Conservation (phyloP, 1,284 basidiomycete species). For the Wallemia hederae region DNA sequence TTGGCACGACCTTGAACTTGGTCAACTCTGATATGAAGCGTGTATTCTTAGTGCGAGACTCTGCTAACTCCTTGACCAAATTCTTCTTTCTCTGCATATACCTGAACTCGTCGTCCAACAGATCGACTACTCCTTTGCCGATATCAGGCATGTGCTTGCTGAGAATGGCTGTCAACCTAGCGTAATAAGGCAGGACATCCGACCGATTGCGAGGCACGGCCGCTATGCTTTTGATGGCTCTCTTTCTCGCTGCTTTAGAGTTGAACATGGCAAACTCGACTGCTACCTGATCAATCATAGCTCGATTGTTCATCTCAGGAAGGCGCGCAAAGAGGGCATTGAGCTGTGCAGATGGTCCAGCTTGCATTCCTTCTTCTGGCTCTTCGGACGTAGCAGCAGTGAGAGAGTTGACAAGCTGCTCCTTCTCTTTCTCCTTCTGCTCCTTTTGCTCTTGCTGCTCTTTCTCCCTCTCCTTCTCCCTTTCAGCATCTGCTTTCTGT, state of each 20-base stretch:
- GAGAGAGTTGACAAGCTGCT: conserved; percentile 19
- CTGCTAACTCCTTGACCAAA: conserved; percentile 57
- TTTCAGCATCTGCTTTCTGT: conserved; percentile 6
- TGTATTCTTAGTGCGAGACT: conserved; percentile 66
- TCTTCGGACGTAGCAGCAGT: conserved; percentile 9
- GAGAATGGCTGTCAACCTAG: conserved; percentile 60
- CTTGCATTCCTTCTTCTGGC: conserved; percentile 19
- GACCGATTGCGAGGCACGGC: conserved; percentile 63
- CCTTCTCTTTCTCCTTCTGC: conserved; percentile 18
- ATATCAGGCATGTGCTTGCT: conserved; percentile 83
- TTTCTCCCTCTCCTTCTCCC: conserved; percentile 9
- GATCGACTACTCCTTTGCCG: conserved; percentile 44
- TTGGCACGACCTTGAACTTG: conserved; percentile 78
- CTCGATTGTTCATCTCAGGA: conserved; percentile 74
- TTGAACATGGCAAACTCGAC: conserved; percentile 90
- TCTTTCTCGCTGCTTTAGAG: conserved; percentile 73
- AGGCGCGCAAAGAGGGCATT: conserved; percentile 73
- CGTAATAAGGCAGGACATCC: conserved; percentile 80
- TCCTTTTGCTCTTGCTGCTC: conserved; percentile 6
- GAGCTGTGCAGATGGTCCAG: conserved; percentile 74
- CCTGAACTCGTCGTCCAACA: conserved; percentile 78
- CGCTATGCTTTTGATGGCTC: conserved; percentile 50
- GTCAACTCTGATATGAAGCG: conserved; percentile 70
- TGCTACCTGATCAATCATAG: conserved; percentile 70
- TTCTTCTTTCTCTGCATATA: conserved; percentile 88